Conservation (phyloP, 2,329 filamentous ascomycete genomes). For the Talaromyces rugulosus region DNA sequence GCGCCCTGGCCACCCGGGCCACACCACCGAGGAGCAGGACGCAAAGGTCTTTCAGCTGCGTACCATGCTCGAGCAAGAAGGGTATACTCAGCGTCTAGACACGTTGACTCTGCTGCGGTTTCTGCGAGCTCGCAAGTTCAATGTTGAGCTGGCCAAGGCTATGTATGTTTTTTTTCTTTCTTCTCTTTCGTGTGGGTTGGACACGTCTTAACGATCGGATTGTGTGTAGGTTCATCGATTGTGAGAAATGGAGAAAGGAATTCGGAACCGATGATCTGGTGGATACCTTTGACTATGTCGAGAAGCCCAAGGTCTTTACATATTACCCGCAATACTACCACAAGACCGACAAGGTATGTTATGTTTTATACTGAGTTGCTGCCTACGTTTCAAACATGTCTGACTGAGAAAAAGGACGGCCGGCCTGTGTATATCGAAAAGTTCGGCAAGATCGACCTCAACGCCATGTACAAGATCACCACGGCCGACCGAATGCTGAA, state of each 20-base stretch:
- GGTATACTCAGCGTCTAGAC: conserved; percentile 79
- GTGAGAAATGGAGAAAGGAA: conserved; percentile 85
- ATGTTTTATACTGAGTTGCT: neutral
- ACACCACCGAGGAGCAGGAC: conserved; percentile 82
- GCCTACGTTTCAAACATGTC: neutral
- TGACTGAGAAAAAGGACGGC: conserved; percentile 64
- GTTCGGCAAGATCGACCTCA: conserved; percentile 87
- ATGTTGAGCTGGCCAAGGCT: conserved; percentile 74
- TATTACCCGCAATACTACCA: conserved; percentile 99
- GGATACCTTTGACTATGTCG: conserved; percentile 77
- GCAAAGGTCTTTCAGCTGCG: conserved; percentile 84
- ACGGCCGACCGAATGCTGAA: conserved; percentile 88
- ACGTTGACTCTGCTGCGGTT: conserved; percentile 91
- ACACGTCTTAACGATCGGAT: conserved; percentile 15
- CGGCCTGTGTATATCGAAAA: conserved; percentile 97
- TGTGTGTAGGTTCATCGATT: conserved; percentile 76
- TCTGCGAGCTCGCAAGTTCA: conserved; percentile 91
- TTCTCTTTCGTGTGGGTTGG: neutral
- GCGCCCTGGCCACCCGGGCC: conserved; percentile 77
- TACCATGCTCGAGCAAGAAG: conserved; percentile 75
- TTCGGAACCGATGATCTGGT: conserved; percentile 80
- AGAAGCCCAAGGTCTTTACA: conserved; percentile 77
- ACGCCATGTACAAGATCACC: conserved; percentile 88
- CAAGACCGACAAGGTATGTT: conserved; percentile 59
- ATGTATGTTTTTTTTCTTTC: conserved; percentile 61